phyloP scores from a whole-genome alignment of 306 rosid genomes.

The Glycine tomentella region DNA sequence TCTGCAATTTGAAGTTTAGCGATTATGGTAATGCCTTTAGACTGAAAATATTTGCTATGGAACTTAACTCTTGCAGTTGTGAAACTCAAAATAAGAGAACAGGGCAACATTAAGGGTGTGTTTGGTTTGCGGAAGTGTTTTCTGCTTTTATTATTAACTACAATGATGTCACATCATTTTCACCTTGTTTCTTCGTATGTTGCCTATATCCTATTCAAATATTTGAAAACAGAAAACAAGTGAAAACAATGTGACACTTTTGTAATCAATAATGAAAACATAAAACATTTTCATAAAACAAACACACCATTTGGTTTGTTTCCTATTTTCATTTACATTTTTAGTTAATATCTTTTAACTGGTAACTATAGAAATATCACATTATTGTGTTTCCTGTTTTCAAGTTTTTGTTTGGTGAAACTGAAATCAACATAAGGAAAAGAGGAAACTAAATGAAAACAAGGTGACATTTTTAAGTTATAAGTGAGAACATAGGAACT shows the following conservation, averaged over 20 bases:
- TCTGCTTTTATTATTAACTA: conserved; percentile 1
- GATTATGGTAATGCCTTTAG: conserved; percentile 60
- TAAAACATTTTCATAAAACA: not conserved
- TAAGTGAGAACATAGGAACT: not conserved
- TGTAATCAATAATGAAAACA: not conserved
- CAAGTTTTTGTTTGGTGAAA: conserved; percentile 14
- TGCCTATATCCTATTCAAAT: not conserved
- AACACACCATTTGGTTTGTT: not conserved
- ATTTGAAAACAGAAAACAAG: conserved; percentile 6
- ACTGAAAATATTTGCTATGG: conserved; percentile 24
- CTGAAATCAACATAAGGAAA: conserved; percentile 17
- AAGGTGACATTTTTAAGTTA: not conserved
- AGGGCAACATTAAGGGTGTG: conserved; percentile 19
- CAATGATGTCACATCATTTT: not conserved
- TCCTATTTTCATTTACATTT: conserved; percentile 13
- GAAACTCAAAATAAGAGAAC: conserved; percentile 45
- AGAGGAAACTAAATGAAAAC: conserved; percentile 18
- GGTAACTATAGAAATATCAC: not conserved
- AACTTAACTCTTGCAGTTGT: conserved; percentile 35
- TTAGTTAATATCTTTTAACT: conserved; percentile 1
- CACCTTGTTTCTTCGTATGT: not conserved
- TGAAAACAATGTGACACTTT: not conserved
- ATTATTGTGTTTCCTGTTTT: conserved; percentile 9
- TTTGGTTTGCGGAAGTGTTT: conserved; percentile 10
- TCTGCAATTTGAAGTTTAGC: conserved; percentile 52